These are phyloP conservation scores for Urtica urens DNA, from an alignment of 306 rosid genomes.

Conservation along the genomic window DNA sequence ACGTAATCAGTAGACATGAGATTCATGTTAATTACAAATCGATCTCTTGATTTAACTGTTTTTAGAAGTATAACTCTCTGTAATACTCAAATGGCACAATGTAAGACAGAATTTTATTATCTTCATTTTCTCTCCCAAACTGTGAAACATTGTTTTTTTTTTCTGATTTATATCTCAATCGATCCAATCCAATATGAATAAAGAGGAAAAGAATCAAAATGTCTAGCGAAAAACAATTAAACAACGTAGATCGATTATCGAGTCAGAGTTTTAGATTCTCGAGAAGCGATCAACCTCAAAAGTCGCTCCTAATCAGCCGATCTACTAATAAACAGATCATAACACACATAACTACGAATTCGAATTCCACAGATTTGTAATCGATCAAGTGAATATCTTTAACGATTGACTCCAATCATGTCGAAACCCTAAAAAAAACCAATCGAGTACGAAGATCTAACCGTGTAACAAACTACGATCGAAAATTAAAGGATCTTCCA, in stretches of 20 bases:
- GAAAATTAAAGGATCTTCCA: not conserved
- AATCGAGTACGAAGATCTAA: constrained; percentile 6
- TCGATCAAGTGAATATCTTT: no score
- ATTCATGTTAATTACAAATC: no score
- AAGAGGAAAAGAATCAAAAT: not conserved
- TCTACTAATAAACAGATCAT: constrained; percentile 7
- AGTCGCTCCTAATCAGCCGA: not conserved
- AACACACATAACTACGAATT: not conserved
- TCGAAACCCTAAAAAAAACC: not conserved
- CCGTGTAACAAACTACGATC: not conserved
- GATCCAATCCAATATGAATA: not conserved
- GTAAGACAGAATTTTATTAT: no score
- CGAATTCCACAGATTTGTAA: not conserved
- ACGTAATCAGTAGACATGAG: no score
- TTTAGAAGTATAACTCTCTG: no score
- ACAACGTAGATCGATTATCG: not conserved
- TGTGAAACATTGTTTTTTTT: no score
- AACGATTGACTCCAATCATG: no score
- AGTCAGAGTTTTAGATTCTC: not conserved
- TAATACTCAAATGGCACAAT: no score
- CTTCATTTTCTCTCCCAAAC: not conserved
- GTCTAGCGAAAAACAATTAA: not conserved
- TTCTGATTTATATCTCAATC: no score
- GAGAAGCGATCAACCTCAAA: not conserved
- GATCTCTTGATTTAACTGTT: no score